Conservation (phyloP, 805 yeast genomes). For the Candida suzukii region DNA sequence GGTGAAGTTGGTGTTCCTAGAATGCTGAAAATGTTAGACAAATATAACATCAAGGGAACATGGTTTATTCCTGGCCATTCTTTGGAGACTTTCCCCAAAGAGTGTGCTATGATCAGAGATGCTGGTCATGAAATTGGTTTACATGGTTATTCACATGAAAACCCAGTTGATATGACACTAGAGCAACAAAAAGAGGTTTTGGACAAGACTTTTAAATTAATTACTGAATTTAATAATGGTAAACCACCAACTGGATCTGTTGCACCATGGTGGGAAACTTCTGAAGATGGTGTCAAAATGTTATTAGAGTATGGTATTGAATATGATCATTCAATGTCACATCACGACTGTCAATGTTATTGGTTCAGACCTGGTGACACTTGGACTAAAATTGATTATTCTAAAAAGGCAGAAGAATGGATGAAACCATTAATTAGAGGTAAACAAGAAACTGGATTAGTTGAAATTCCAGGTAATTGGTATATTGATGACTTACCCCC, state of each 20-base stretch:
- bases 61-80: constrained; percentile 33
- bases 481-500: constrained; percentile 32
- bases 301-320: constrained; percentile 28
- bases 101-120: constrained; percentile 26
- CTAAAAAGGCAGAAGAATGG: constrained; percentile 28
- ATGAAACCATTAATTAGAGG: constrained; percentile 29
- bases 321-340: constrained; percentile 30
- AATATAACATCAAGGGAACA: constrained; percentile 29
- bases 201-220: constrained; percentile 23
- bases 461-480: constrained; percentile 32
- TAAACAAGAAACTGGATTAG: constrained; percentile 24
- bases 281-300: constrained; percentile 26
- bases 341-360: constrained; percentile 30
- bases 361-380: constrained; percentile 30
- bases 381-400: constrained; percentile 30
- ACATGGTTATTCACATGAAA: constrained; percentile 32
- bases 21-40: constrained; percentile 25
- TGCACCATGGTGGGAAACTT: constrained; percentile 34
- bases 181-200: constrained; percentile 29
- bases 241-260: constrained; percentile 29
- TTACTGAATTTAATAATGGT: constrained; percentile 26
- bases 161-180: constrained; percentile 27
- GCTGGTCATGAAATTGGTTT: constrained; percentile 29
- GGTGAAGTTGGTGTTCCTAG: constrained; percentile 29
- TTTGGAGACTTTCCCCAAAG: constrained; percentile 30